Evolutionary conservation across 148 eudicot genomes (phyloP).

Genomic region (Bassia scoparia): DNA sequence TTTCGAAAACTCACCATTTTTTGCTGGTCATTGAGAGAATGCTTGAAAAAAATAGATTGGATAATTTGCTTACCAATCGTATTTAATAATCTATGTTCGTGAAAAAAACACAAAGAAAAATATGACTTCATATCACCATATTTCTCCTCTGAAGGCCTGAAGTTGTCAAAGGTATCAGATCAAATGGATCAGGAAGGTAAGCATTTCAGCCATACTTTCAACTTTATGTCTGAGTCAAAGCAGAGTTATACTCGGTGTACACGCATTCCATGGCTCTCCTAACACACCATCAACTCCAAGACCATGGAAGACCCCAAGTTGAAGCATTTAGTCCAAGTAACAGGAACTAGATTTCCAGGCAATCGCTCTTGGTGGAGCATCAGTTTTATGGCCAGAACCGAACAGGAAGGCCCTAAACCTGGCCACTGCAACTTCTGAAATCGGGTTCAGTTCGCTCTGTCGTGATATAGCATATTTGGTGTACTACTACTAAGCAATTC

Average conservation of each 20-base stretch:
- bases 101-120: background rate
- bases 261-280: slow-evolving; percentile 31
- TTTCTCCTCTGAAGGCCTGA: slow-evolving; percentile 54
- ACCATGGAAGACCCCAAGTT: slow-evolving; percentile 45
- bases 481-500: slow-evolving; percentile 34
- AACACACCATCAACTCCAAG: slow-evolving; percentile 40
- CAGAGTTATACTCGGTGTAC: slow-evolving; percentile 22
- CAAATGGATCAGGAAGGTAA: slow-evolving; percentile 41
- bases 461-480: slow-evolving; percentile 38
- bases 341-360: slow-evolving; percentile 29
- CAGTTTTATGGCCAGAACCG: slow-evolving; percentile 53
- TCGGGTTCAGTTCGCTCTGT: slow-evolving; percentile 39
- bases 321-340: slow-evolving; percentile 32
- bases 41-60: background rate
- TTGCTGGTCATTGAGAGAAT: background rate
- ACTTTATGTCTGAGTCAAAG: background rate
- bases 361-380: slow-evolving; percentile 36
- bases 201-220: slow-evolving; percentile 11
- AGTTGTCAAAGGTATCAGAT: slow-evolving; percentile 55
- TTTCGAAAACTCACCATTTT: background rate
- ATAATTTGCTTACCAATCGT: background rate
- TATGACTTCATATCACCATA: slow-evolving; percentile 5
- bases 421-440: slow-evolving; percentile 37
- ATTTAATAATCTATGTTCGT: background rate
- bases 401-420: slow-evolving; percentile 60